A percentile compares a stretch with the other conserved stretches of the same genome.
These are phyloP conservation scores for Entonaema liquescens DNA, from an alignment of 495 filamentous ascomycete species.

Conservation along the genomic window DNA sequence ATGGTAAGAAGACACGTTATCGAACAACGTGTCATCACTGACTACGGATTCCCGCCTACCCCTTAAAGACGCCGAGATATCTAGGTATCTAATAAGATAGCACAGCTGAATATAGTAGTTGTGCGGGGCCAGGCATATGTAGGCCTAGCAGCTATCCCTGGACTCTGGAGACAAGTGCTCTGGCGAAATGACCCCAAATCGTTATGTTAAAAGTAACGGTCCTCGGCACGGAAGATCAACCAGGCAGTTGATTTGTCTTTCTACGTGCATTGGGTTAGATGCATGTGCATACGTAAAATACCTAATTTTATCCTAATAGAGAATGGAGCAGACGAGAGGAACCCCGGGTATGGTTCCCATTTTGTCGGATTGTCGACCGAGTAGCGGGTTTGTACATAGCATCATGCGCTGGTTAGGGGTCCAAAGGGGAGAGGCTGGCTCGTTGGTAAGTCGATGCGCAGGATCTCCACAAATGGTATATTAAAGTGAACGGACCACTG, in stretches of 20 bases:
- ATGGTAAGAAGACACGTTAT: constrained; percentile 29
- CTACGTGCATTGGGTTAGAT: not conserved
- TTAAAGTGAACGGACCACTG: constrained; percentile 5
- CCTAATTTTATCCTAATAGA: constrained; percentile 6
- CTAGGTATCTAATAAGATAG: constrained; percentile 26
- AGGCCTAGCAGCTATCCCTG: constrained; percentile 7
- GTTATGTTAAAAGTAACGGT: constrained; percentile 2
- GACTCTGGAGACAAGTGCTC: constrained; percentile 4
- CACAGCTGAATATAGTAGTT: constrained; percentile 18
- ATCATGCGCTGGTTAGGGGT: constrained; percentile 19
- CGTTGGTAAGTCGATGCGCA: constrained; percentile 8
- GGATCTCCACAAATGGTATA: constrained; percentile 21
- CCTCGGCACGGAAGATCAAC: not conserved
- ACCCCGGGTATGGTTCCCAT: constrained; percentile 18
- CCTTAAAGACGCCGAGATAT: constrained; percentile 24
- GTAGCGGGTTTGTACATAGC: constrained; percentile 17
- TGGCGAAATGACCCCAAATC: constrained; percentile 16
- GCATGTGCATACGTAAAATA: not conserved
- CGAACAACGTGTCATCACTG: constrained; percentile 35
- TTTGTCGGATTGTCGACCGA: constrained; percentile 19
- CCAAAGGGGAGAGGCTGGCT: constrained; percentile 23
- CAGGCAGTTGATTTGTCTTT: not conserved
- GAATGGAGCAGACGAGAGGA: not conserved
- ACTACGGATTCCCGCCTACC: constrained; percentile 17
- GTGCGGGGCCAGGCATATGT: constrained; percentile 18